Base-by-base conservation (phyloP, 257 asterid species). In the Rehmannia glutinosa region DNA sequence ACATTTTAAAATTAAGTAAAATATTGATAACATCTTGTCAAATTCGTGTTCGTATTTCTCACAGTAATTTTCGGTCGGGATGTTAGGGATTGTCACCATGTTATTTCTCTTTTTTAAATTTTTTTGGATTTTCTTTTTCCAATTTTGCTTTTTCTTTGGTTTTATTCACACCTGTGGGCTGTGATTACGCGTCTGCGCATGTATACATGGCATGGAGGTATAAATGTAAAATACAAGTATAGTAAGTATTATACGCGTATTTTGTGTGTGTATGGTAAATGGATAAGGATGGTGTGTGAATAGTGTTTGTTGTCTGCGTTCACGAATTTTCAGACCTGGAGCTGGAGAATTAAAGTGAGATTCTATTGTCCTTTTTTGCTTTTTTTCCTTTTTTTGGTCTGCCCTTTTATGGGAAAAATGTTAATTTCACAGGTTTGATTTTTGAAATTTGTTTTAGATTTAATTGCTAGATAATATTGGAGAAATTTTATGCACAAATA, bases 311-410 rank as follows among this genome's bases (percentile, higher is more conserved):
- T 68, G 16, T 20, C 47, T 28, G 25, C 23, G n/a, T 60, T 38
- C 24, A 50, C 12, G 33, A 25, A 52, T 43, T 64, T 70, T 55
- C 60, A 54, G 13, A 21, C 20, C 9, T 41, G 61, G 41, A 60
- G 20, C 33, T 28, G 5, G 8, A 15, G 16, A 19, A 50, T 60
- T 71, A 52, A 71, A 62, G 64, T 28, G 38, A 41, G 38, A 62
- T 71, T 71, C 39, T 52, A 6, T 32, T 64, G 25, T 63, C 46
- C 65, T 43, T 43, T 58, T 73, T 28, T 59, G 27, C 68, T 20
- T 59, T 58, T 47, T 17, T 1, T 27, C 30, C 52, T 36, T 13
- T 53, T 23, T 27, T 27, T 3, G n/a, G 23, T 13, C 35, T 15
- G 49, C 11, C 32, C 10, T 66, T 53, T 58, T 5, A 24, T 25